Conservation (phyloP, 1,139 yeast species). For the Wickerhamomyces sp. region DNA sequence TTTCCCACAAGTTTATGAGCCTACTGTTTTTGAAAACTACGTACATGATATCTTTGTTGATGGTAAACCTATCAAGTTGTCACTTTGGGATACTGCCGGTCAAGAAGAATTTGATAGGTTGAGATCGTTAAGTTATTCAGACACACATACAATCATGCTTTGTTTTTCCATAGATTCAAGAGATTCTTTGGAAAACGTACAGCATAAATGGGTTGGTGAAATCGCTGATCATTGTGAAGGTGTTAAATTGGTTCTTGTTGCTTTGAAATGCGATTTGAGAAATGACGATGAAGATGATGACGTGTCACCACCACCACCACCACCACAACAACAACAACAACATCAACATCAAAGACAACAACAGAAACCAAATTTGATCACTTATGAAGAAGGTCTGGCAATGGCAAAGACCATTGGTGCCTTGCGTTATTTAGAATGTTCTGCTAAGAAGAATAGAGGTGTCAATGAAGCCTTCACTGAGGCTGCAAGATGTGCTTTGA, state of each 20-base stretch:
- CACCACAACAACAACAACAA: too few species aligned
- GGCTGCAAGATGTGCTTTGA: conserved; percentile 93
- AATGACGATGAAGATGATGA: conserved; percentile 38
- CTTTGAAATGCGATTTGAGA: conserved; percentile 90
- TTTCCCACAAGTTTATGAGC: conserved; percentile 97
- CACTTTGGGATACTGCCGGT: conserved; percentile 98
- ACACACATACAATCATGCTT: conserved; percentile 94
- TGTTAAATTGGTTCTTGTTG: conserved; percentile 88
- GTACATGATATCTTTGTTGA: conserved; percentile 97
- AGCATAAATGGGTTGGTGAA: conserved; percentile 94
- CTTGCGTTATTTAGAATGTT: conserved; percentile 81
- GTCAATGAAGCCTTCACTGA: conserved; percentile 96
- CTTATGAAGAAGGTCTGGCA: conserved; percentile 77
- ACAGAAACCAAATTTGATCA: conserved; percentile 41
- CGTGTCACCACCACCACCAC: too few species aligned
- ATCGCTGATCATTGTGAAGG: conserved; percentile 97
- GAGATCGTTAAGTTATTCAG: conserved; percentile 85
- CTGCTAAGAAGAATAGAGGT: conserved; percentile 91
- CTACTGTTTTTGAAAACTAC: conserved; percentile 95
- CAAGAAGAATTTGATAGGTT: conserved; percentile 96
- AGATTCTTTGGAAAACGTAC: conserved; percentile 92
- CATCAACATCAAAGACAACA: conserved; percentile 20
- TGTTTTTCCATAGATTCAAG: conserved; percentile 93
- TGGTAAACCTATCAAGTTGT: conserved; percentile 85
- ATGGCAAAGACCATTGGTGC: conserved; percentile 89